These are phyloP conservation scores for Albizia julibrissin DNA, from an alignment of 306 rosid genomes.

Conservation along the genomic window DNA sequence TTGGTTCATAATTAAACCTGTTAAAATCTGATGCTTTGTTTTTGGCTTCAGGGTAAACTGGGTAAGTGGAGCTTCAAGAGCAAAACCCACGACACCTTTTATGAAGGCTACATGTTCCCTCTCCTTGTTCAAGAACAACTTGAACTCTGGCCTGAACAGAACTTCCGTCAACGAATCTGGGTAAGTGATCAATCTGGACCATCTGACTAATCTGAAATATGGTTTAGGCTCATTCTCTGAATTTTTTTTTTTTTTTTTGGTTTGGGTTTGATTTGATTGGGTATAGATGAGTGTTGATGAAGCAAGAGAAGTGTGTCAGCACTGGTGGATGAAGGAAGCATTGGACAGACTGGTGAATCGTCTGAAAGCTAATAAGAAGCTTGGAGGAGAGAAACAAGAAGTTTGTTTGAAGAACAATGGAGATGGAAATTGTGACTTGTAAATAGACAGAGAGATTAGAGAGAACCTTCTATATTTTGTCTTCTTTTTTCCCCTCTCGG, in stretches of 20 bases:
- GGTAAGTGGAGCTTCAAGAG: slow-evolving; percentile 90
- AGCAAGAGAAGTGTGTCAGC: slow-evolving; percentile 80
- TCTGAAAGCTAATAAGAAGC: slow-evolving; percentile 37
- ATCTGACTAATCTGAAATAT: neutral
- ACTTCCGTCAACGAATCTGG: slow-evolving; percentile 69
- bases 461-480: neutral
- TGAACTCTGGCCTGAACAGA: slow-evolving; percentile 84
- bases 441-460: slow-evolving; percentile 27
- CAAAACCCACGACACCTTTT: slow-evolving; percentile 62
- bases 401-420: slow-evolving; percentile 33
- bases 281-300: slow-evolving; percentile 67
- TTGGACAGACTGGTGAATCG: slow-evolving; percentile 68
- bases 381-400: slow-evolving; percentile 26
- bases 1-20: neutral
- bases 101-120: slow-evolving; percentile 94
- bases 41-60: slow-evolving; percentile 53
- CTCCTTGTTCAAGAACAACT: slow-evolving; percentile 74
- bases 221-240: neutral
- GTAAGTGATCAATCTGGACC: slow-evolving; percentile 35
- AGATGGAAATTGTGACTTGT: slow-evolving; percentile 44
- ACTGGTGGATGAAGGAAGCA: slow-evolving; percentile 96
- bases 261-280: neutral
- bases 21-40: neutral
- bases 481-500: neutral
- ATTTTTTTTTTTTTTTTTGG: too few relatives aligned